Conservation (phyloP, 257 asterid genomes). For the Solanum corneliomulleri region DNA sequence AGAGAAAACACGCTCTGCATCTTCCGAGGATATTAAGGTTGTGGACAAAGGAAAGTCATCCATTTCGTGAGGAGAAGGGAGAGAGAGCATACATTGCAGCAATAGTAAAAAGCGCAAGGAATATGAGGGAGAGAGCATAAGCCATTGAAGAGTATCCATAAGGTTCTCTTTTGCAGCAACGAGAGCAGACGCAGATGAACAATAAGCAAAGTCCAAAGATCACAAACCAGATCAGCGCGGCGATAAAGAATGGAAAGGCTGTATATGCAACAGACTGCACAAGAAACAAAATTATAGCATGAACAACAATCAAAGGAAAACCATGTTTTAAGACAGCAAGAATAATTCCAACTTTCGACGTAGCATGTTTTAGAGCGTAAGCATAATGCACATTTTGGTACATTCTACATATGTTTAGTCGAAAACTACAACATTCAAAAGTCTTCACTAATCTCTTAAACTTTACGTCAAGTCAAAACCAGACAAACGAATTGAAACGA, state of each 20-base stretch:
- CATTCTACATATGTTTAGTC: not conserved
- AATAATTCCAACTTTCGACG: no score
- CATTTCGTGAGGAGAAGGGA: not conserved
- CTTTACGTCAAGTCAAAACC: not conserved
- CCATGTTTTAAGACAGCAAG: no score
- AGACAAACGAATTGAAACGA: not conserved
- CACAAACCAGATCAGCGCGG: slow-evolving; percentile 1
- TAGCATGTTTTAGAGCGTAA: no score
- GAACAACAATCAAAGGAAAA: not conserved
- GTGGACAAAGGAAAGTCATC: not conserved
- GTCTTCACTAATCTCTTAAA: not conserved
- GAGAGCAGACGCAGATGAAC: not conserved
- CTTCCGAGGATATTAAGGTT: not conserved
- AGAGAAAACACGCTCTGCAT: not conserved
- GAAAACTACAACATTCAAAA: not conserved
- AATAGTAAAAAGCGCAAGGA: not conserved
- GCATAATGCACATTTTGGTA: no score
- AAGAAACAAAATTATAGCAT: not conserved
- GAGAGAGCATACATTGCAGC: not conserved
- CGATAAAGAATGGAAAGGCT: not conserved
- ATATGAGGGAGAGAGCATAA: not conserved
- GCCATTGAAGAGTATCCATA: slow-evolving; percentile 4
- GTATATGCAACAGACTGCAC: slow-evolving; percentile 1
- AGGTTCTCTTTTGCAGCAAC: not conserved
- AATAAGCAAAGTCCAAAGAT: not conserved